Base-by-base conservation (phyloP, 495 filamentous ascomycete genomes). In the Aspergillus affinis region DNA sequence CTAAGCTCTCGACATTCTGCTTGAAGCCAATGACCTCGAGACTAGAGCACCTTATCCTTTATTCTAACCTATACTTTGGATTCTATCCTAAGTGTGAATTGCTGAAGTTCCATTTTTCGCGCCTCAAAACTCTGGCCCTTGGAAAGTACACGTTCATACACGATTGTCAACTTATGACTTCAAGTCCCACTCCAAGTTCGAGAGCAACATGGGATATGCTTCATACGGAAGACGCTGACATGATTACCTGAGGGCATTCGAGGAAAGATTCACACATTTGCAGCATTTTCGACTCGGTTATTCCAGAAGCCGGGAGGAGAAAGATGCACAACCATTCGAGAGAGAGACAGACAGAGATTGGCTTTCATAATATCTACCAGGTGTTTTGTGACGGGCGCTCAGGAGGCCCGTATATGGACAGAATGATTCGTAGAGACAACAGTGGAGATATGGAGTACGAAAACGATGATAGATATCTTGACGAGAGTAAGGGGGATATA, bases 91-190 rank as follows among this genome's bases (percentile, higher is more conserved):
- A 62, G 23, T 32, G 60, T 2, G 52, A 61, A 23, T 58, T 69
- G 10, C 23, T 48, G 4, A 48, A 50, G 10, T 23, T 71, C 4
- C 62, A 68, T 50, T 71, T 66, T 55, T 66, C 68, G 2, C 48
- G 51, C 2, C 57, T 73, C 26, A 63, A 73, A 52, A 58, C 60
- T 15, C 60, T 73, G 0, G 23, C 60, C 10, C 55, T 73, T 6
- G 63, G 65, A 3, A 66, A 66, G 17, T 69, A 61, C 46, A 57
- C 55, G 46, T 73, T 73, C 29, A 56, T 66, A 10, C 55, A 71
- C 18, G 68, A 68, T 54, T 54, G 61, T 23, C 68, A 71, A 21
- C 57, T 73, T n/a, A n/a, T n/a, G n/a, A n/a, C n/a, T n/a, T n/a
- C n/a, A n/a, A n/a, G n/a, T n/a, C n/a, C n/a, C n/a, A n/a, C n/a